These are phyloP conservation scores for Actinomucor elegans DNA, from an alignment of 371 early-diverging fungal species.

Conservation along the genomic window DNA sequence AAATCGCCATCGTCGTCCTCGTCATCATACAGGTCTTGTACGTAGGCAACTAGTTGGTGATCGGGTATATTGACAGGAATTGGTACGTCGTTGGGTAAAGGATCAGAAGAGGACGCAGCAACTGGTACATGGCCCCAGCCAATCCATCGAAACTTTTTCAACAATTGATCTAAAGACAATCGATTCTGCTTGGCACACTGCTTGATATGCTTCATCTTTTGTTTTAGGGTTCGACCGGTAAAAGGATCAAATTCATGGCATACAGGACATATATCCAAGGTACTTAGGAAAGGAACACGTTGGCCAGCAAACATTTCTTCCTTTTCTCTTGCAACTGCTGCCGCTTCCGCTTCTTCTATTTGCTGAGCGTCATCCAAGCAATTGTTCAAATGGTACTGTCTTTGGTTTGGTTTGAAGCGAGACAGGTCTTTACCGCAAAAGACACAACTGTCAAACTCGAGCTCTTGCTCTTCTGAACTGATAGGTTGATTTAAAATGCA, in stretches of 20 bases:
- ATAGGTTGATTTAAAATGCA: slow-evolving; percentile 13
- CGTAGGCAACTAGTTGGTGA: background rate
- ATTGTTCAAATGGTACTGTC: slow-evolving; percentile 26
- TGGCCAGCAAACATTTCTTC: slow-evolving; percentile 24
- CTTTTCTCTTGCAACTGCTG: slow-evolving; percentile 1
- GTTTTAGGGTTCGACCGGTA: slow-evolving; percentile 2
- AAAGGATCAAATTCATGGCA: slow-evolving; percentile 26
- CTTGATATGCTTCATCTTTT: slow-evolving; percentile 26
- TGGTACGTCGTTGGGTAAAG: background rate
- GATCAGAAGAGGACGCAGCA: background rate
- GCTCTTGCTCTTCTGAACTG: background rate
- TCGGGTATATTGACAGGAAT: background rate
- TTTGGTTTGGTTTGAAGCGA: slow-evolving; percentile 6
- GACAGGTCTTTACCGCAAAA: slow-evolving; percentile 34
- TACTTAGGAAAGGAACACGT: slow-evolving; percentile 12
- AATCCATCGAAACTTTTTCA: slow-evolving; percentile 31
- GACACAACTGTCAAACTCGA: slow-evolving; percentile 27
- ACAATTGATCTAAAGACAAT: slow-evolving; percentile 15
- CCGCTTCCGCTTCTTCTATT: slow-evolving; percentile 1
- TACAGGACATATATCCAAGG: slow-evolving; percentile 29
- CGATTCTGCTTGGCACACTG: slow-evolving; percentile 15
- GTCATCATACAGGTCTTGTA: background rate
- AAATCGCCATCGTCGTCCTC: slow-evolving; percentile 17
- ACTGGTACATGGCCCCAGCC: slow-evolving; percentile 32
- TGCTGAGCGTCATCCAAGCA: slow-evolving; percentile 38